Evolutionary conservation across 306 rosid genomes (phyloP).

Genomic region (Hippophae tibetana): DNA sequence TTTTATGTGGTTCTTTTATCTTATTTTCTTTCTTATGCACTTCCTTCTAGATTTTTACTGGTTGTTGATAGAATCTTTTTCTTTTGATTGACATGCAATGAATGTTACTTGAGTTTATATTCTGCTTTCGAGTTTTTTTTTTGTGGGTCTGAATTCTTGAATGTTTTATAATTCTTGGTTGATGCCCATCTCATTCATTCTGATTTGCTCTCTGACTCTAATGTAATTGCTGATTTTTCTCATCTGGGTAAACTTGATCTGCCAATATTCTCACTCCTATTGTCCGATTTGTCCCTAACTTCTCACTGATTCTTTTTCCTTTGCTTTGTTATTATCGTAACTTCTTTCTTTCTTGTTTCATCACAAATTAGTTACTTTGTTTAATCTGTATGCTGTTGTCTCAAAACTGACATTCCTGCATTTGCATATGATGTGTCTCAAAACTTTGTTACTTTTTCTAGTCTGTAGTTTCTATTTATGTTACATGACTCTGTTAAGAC

Average conservation of each 20-base stretch:
- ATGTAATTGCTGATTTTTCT: background rate
- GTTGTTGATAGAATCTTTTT: too few species aligned
- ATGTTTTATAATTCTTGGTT: background rate
- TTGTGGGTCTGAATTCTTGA: slow-evolving; percentile 2
- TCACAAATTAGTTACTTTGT: background rate
- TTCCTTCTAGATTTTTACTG: background rate
- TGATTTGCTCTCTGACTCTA: slow-evolving; percentile 1
- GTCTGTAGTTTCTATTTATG: too few species aligned
- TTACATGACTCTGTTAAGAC: too few species aligned
- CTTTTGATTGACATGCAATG: too few species aligned
- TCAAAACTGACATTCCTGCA: background rate
- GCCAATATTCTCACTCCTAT: background rate
- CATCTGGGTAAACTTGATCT: background rate
- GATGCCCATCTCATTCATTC: slow-evolving; percentile 5
- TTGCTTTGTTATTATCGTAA: slow-evolving; percentile 9
- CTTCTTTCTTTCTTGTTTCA: background rate
- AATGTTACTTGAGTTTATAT: background rate
- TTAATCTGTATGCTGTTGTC: background rate
- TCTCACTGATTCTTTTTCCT: background rate
- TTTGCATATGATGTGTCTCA: too few species aligned
- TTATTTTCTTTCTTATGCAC: background rate
- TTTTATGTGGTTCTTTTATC: slow-evolving; percentile 6
- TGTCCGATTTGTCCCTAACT: slow-evolving; percentile 12
- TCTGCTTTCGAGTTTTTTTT: slow-evolving; percentile 5
- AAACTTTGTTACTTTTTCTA: too few species aligned